These are phyloP conservation scores for Cubamyces sp. DNA, from an alignment of 768 basidiomycete species.

Conservation along the genomic window DNA sequence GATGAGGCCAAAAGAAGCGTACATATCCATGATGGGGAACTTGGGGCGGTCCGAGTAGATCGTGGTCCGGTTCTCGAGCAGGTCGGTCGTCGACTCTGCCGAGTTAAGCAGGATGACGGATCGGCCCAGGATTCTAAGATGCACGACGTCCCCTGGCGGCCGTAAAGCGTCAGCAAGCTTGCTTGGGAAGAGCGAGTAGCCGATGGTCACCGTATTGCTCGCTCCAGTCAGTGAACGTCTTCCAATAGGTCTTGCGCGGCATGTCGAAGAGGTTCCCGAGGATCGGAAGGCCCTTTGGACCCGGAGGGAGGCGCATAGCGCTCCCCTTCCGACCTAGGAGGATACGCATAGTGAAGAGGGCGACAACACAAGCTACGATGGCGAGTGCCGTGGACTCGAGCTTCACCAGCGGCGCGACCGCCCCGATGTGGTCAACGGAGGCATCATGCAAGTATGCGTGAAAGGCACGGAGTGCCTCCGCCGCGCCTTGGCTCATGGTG, in stretches of 20 bases:
- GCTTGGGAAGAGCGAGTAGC: too few relatives aligned
- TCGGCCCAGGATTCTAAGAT: too few relatives aligned
- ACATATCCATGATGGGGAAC: constrained; percentile 31
- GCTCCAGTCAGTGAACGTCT: constrained; percentile 14
- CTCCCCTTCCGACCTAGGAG: neutral
- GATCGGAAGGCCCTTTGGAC: constrained; percentile 16
- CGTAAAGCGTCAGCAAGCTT: too few relatives aligned
- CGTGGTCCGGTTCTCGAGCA: too few relatives aligned
- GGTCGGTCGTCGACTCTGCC: too few relatives aligned
- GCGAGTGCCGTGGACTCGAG: too few relatives aligned
- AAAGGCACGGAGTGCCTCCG: too few relatives aligned
- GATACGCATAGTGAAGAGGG: neutral
- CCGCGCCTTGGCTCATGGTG: too few relatives aligned
- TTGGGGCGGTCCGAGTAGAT: neutral
- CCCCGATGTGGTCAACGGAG: neutral
- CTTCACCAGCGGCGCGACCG: constrained; percentile 1
- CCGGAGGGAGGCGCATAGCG: constrained; percentile 6
- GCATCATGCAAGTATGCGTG: too few relatives aligned
- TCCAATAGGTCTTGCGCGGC: constrained; percentile 14
- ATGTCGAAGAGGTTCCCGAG: constrained; percentile 24
- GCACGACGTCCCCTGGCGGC: too few relatives aligned
- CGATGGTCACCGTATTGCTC: constrained; percentile 13
- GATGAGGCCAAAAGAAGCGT: neutral
- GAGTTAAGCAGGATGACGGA: too few relatives aligned
- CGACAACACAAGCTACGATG: neutral